Conservation (phyloP, 2,329 filamentous ascomycete species). For the Corinectria fuckeliana region DNA sequence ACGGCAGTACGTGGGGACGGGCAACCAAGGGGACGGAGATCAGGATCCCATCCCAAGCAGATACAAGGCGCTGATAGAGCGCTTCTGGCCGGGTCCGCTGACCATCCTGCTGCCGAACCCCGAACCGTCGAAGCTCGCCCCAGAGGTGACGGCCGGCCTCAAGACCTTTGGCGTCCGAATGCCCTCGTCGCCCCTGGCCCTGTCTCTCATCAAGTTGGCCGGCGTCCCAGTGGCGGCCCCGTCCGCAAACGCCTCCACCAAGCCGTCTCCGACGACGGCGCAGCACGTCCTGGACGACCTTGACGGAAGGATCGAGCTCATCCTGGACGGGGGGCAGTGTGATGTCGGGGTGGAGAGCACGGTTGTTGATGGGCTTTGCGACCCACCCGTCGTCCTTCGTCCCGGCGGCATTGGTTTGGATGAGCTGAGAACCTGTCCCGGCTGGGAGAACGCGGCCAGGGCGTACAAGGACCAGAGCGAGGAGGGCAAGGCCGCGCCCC, state of each 20-base stretch:
- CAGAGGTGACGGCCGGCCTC: constrained; percentile 90
- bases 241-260: constrained; percentile 92
- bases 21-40: constrained; percentile 25
- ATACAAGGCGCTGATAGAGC: constrained; percentile 78
- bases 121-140: constrained; percentile 71
- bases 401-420: constrained; percentile 89
- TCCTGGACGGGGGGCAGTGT: constrained; percentile 88
- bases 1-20: constrained; percentile 60
- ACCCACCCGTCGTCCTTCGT: constrained; percentile 80
- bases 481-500: constrained; percentile 68
- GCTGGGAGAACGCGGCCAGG: constrained; percentile 80
- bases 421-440: constrained; percentile 72
- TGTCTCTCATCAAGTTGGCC: constrained; percentile 82
- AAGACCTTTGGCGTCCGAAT: constrained; percentile 88
- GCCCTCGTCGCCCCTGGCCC: constrained; percentile 83
- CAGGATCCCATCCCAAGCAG: constrained; percentile 68
- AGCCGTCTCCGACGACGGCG: constrained; percentile 89
- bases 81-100: constrained; percentile 93
- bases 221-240: constrained; percentile 86
- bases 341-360: constrained; percentile 94
- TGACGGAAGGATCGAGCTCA: constrained; percentile 79
- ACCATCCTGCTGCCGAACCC: constrained; percentile 89
- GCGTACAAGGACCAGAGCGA: constrained; percentile 81
- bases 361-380: constrained; percentile 87
- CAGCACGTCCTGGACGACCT: constrained; percentile 89